A percentile compares a stretch with the other conserved stretches of the same genome.
phyloP scores from a whole-genome alignment of 768 basidiomycete genomes.

The Omphalotus guepiniiformis region DNA sequence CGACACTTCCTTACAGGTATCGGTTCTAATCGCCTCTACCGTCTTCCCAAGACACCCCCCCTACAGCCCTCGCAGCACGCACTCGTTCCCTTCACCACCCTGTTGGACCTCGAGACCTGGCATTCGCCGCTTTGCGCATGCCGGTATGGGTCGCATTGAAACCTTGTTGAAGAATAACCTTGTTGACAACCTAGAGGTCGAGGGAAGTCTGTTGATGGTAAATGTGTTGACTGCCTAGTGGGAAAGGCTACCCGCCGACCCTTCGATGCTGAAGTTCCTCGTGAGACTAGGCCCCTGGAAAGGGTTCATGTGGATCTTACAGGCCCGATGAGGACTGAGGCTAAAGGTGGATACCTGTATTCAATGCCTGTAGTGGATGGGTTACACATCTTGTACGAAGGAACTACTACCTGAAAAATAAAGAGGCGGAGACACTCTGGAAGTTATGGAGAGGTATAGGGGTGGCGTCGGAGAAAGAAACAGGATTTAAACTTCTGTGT shows the following conservation, averaged over 20 bases:
- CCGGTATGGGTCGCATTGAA: neutral
- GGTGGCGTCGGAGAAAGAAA: conserved; percentile 1
- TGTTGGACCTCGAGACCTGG: conserved; percentile 18
- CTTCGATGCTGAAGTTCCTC: neutral
- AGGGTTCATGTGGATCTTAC: neutral
- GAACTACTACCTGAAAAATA: conserved; percentile 1
- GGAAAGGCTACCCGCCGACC: neutral
- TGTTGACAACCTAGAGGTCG: neutral
- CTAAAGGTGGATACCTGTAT: neutral
- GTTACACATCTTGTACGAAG: neutral
- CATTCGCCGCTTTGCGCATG: conserved; percentile 19
- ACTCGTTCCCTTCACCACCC: conserved; percentile 16
- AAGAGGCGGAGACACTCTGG: neutral
- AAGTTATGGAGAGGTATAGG: neutral
- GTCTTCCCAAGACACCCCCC: neutral
- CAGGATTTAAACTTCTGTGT: neutral
- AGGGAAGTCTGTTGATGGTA: neutral
- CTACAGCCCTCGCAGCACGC: neutral
- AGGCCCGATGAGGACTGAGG: neutral
- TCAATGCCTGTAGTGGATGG: conserved; percentile 3
- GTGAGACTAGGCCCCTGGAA: neutral
- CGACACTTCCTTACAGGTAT: neutral
- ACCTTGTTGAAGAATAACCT: neutral
- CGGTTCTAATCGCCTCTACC: neutral
- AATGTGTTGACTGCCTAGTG: neutral